A percentile compares a stretch with the other conserved stretches of the same genome.
phyloP scores from a whole-genome alignment of 1,284 basidiomycete species.

The Microbotryomycetes sp. region DNA sequence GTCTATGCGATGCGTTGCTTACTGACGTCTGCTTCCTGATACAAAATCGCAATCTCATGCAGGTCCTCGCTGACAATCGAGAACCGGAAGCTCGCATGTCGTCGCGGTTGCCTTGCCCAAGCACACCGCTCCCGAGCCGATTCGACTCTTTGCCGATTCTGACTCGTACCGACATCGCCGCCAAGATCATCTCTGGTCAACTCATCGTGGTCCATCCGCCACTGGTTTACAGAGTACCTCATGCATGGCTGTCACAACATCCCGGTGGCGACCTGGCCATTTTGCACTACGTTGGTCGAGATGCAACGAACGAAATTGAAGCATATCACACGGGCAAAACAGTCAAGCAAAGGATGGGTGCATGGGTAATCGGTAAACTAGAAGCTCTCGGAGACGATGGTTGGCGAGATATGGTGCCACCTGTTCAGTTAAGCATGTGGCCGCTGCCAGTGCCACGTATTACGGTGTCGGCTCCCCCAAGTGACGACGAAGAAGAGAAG shows the following conservation, averaged over 20 bases:
- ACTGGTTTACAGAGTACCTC: conserved; percentile 73
- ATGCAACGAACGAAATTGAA: conserved; percentile 89
- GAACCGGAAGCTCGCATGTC: conserved; percentile 18
- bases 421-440: conserved; percentile 67
- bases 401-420: conserved; percentile 82
- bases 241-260: conserved; percentile 74
- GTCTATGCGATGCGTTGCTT: too few relatives aligned
- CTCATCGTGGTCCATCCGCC: conserved; percentile 71
- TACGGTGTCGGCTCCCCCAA: conserved; percentile 47
- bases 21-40: too few relatives aligned
- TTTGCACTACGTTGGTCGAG: conserved; percentile 91
- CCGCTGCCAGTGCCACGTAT: conserved; percentile 29
- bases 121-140: conserved; percentile 15
- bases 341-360: conserved; percentile 55
- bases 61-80: too few relatives aligned
- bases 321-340: conserved; percentile 78
- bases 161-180: conserved; percentile 57
- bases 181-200: conserved; percentile 67
- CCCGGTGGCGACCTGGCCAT: conserved; percentile 86
- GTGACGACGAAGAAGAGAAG: conserved; percentile 45
- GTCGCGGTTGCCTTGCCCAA: conserved; percentile 12
- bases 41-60: too few relatives aligned
- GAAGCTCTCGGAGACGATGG: conserved; percentile 47
- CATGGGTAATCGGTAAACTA: conserved; percentile 70
- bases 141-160: conserved; percentile 40